These are phyloP conservation scores for Dactylellina haptotyla DNA, from an alignment of 2,329 filamentous ascomycete genomes.

Conservation along the genomic window DNA sequence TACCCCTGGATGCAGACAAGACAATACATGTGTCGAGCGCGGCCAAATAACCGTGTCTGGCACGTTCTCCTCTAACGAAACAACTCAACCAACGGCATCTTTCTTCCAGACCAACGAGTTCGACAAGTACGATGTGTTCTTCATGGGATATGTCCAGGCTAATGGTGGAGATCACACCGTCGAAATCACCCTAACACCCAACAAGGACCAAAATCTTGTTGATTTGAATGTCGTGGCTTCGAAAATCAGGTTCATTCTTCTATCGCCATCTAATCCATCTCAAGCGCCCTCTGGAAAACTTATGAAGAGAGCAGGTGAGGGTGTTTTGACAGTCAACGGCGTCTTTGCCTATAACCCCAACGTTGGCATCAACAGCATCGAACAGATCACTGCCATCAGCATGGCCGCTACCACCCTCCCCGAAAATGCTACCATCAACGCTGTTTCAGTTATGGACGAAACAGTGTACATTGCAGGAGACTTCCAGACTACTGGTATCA, in stretches of 20 bases:
- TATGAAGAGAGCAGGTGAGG: background rate
- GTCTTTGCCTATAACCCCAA: slow-evolving; percentile 85
- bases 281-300: background rate
- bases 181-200: slow-evolving; percentile 78
- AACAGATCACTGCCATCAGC: slow-evolving; percentile 71
- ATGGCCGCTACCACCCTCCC: slow-evolving; percentile 82
- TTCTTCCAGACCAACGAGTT: slow-evolving; percentile 93
- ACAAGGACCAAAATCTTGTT: slow-evolving; percentile 68
- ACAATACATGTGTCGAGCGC: slow-evolving; percentile 77
- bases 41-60: slow-evolving; percentile 85
- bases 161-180: slow-evolving; percentile 78
- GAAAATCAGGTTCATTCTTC: slow-evolving; percentile 79
- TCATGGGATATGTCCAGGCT: slow-evolving; percentile 83
- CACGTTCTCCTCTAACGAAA: slow-evolving; percentile 68
- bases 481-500: slow-evolving; percentile 64
- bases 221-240: slow-evolving; percentile 84
- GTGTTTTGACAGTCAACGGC: slow-evolving; percentile 73
- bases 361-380: slow-evolving; percentile 77
- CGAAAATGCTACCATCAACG: slow-evolving; percentile 25
- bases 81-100: slow-evolving; percentile 63
- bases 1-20: slow-evolving; percentile 87
- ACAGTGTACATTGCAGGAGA: slow-evolving; percentile 68
- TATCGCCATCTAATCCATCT: slow-evolving; percentile 64
- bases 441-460: slow-evolving; percentile 14
- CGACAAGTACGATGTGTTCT: slow-evolving; percentile 96